These are phyloP conservation scores for Candida vartiovaarae DNA, from an alignment of 805 yeast species.

Conservation along the genomic window DNA sequence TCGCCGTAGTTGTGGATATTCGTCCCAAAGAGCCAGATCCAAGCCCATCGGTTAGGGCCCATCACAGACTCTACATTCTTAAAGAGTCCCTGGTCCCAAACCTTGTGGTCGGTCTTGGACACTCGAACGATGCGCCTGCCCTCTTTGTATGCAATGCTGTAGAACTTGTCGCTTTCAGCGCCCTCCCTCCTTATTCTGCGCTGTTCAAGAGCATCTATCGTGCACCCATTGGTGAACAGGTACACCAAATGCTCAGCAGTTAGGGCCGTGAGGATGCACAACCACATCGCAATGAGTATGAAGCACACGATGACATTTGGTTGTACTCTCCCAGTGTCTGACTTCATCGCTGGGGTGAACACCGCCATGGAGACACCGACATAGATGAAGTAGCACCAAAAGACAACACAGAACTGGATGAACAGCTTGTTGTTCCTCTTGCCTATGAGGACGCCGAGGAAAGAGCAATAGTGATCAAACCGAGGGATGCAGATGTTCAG, in stretches of 20 bases:
- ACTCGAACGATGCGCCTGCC: slow-evolving; percentile 35
- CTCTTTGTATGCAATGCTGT: slow-evolving; percentile 26
- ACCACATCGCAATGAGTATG: slow-evolving; percentile 37
- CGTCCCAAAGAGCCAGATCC: slow-evolving; percentile 26
- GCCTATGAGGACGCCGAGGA: slow-evolving; percentile 72
- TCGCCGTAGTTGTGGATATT: slow-evolving; percentile 2
- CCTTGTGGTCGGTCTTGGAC: slow-evolving; percentile 11
- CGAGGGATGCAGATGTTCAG: slow-evolving; percentile 53
- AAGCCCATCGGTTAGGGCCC: slow-evolving; percentile 22
- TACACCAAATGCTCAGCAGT: slow-evolving; percentile 37
- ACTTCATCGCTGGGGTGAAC: slow-evolving; percentile 19
- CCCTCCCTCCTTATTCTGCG: slow-evolving; percentile 24
- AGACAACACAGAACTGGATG: slow-evolving; percentile 39
- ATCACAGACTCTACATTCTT: slow-evolving; percentile 24
- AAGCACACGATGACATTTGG: slow-evolving; percentile 45
- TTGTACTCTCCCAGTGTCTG: slow-evolving; percentile 25
- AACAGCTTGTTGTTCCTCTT: slow-evolving; percentile 56
- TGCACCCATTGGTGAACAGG: slow-evolving; percentile 42
- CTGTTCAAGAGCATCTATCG: slow-evolving; percentile 49
- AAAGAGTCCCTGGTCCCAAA: slow-evolving; percentile 17
- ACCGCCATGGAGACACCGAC: slow-evolving; percentile 32
- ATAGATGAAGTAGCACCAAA: slow-evolving; percentile 31
- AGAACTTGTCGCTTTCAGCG: slow-evolving; percentile 18
- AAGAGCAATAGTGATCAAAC: slow-evolving; percentile 81
- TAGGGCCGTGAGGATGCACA: slow-evolving; percentile 38